Conservation (phyloP, 164 flowering plant genomes). For the Dillenia turbinata region DNA sequence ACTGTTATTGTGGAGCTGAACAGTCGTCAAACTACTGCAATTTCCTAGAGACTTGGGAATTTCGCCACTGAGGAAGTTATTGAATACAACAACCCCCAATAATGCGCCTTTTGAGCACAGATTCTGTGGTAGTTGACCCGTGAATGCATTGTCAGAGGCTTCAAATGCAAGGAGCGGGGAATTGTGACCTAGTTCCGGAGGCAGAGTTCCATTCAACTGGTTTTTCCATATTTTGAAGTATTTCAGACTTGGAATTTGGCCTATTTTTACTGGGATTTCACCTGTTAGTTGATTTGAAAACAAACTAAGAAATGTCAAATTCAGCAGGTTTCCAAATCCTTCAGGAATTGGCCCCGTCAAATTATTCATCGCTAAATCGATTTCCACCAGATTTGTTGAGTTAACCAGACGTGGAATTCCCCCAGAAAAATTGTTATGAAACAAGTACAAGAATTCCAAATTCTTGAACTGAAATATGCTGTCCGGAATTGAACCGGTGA, state of each 20-base stretch:
- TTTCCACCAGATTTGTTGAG: slow-evolving; percentile 21
- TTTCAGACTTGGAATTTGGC: slow-evolving; percentile 25
- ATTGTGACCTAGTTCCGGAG: slow-evolving; percentile 46
- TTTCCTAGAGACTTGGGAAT: slow-evolving; percentile 54
- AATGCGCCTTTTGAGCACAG: slow-evolving; percentile 38
- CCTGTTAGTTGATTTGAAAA: slow-evolving; percentile 41
- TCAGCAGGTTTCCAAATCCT: slow-evolving; percentile 41
- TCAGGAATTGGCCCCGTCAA: slow-evolving; percentile 60
- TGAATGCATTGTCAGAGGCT: slow-evolving; percentile 31
- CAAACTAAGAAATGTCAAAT: slow-evolving; percentile 26
- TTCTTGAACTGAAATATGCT: slow-evolving; percentile 49
- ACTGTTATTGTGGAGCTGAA: slow-evolving; percentile 38
- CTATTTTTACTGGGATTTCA: slow-evolving; percentile 38
- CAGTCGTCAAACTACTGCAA: slow-evolving; percentile 33
- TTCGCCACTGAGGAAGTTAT: slow-evolving; percentile 51
- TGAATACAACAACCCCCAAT: slow-evolving; percentile 38
- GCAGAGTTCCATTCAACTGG: slow-evolving; percentile 40
- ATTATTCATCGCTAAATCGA: slow-evolving; percentile 53
- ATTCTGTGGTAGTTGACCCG: slow-evolving; percentile 39
- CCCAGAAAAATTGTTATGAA: slow-evolving; percentile 48
- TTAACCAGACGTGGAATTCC: slow-evolving; percentile 38
- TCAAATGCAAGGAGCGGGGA: slow-evolving; percentile 39
- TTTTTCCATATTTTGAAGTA: slow-evolving; percentile 38
- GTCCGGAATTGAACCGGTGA: slow-evolving; percentile 46
- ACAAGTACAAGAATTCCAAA: slow-evolving; percentile 35